Evolutionary conservation across 192 early-diverging fungal genomes (phyloP).

Genomic region (Entophlyctis helioformis): DNA sequence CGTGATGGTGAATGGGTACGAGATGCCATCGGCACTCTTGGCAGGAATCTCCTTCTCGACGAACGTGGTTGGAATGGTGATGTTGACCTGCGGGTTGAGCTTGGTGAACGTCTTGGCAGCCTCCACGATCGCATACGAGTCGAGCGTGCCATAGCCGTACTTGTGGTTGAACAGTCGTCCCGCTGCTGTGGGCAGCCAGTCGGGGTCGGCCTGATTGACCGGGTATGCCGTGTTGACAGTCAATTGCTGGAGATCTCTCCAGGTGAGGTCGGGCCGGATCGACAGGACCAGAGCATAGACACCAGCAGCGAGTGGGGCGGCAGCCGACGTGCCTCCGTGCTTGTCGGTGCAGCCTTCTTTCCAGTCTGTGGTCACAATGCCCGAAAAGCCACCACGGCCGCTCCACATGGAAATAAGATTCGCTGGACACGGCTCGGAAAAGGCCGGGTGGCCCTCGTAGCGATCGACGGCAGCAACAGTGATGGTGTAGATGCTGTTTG

Average conservation of each 20-base stretch:
- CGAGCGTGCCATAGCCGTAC: conserved; percentile 84
- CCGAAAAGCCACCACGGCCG: conserved; percentile 55
- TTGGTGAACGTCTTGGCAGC: conserved; percentile 45
- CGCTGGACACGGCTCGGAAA: conserved; percentile 79
- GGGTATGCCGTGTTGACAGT: conserved; percentile 64
- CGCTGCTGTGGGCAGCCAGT: conserved; percentile 60
- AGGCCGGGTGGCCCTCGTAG: conserved; percentile 58
- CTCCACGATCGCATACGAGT: conserved; percentile 72
- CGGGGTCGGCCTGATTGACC: conserved; percentile 50
- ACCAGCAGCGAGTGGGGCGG: conserved; percentile 85
- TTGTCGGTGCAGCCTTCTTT: conserved; percentile 52
- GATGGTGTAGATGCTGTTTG: conserved; percentile 85
- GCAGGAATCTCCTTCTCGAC: conserved; percentile 43
- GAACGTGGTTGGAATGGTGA: conserved; percentile 22
- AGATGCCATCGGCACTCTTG: conserved; percentile 8
- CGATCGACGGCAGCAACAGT: conserved; percentile 82
- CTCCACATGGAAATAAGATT: conserved; percentile 81
- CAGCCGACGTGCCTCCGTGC: conserved; percentile 90
- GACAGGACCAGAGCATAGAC: conserved; percentile 80
- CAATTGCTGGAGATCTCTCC: conserved; percentile 89
- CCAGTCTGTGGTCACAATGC: conserved; percentile 39
- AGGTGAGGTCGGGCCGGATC: conserved; percentile 72
- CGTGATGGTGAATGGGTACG: conserved; percentile 26
- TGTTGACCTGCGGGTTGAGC: conserved; percentile 52
- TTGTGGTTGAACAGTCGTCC: conserved; percentile 80